Base-by-base conservation (phyloP, 129 eudicot species). In the Flaveria robusta region DNA sequence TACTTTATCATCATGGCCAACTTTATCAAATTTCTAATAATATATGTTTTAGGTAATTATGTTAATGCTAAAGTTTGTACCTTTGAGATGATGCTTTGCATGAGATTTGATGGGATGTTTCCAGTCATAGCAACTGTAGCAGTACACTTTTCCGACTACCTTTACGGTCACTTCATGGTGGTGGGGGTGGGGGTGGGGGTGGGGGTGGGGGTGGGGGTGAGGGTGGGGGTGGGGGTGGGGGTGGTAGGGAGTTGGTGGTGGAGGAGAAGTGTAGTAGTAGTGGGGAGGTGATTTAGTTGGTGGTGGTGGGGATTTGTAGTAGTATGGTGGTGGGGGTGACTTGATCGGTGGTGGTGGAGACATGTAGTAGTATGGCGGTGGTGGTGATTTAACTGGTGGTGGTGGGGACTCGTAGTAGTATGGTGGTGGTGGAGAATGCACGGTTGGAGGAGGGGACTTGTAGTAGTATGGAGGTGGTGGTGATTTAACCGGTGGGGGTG, bases 61-160 rank as follows among this genome's bases (percentile, higher is more conserved):
- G 16, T 47, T 47, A 47, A 64, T 34, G 43, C 4, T 29, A 8
- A 79, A 11, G 24, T 62, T 29, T 60, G 68, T 81, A 87, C 91
- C 88, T 81, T 82, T 76, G 51, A 87, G 88, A 58, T 87, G 91
- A 59, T 84, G 86, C 77, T 87, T 87, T 59, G 63, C 82, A 46
- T 87, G 91, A 18, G 86, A 87, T 68, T 84, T 84, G 37, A 78
- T 39, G 7, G 86, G 91, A 74, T 82, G 54, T 66, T 66, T 79
- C 91, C 86, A 84, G 63, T 87, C 91, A 60, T 87, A 87, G 79
- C 91, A 87, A 42, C 81, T 79, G 29, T 81, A 84, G 49, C 91
- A 87, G 65, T 84, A 87, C 10, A 87, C 88, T 74, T 87, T 87
- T 65, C 91, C 91, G 43, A 87, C 76, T 1, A 84, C 88, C 59